phyloP scores from a whole-genome alignment of 2,329 filamentous ascomycete species.

The Fusarium decemcellulare region DNA sequence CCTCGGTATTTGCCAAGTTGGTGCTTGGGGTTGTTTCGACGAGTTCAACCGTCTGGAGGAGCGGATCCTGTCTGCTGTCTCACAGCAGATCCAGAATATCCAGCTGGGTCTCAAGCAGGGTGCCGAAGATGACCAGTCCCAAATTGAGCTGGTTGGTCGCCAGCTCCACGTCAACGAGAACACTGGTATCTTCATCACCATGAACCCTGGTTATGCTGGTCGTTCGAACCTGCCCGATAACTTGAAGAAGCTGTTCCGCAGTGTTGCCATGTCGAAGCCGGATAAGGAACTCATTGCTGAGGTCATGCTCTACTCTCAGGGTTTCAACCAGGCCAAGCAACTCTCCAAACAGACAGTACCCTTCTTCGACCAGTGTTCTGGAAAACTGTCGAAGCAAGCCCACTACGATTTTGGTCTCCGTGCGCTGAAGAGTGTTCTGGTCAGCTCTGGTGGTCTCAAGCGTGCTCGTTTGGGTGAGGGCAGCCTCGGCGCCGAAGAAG shows the following conservation, averaged over 20 bases:
- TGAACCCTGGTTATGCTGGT: conserved; percentile 99
- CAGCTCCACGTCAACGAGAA: conserved; percentile 91
- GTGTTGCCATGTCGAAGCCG: conserved; percentile 99
- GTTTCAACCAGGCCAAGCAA: conserved; percentile 95
- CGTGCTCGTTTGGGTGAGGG: conserved; percentile 79
- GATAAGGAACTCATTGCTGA: conserved; percentile 99
- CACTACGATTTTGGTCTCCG: conserved; percentile 99
- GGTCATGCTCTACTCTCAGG: conserved; percentile 99
- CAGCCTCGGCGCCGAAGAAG: conserved; percentile 74
- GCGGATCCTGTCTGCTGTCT: conserved; percentile 96
- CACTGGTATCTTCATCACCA: conserved; percentile 99
- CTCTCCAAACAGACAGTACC: conserved; percentile 97
- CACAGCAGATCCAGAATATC: conserved; percentile 99
- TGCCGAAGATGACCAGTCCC: conserved; percentile 83
- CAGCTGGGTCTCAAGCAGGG: conserved; percentile 94
- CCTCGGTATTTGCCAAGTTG: conserved; percentile 98
- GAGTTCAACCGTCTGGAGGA: conserved; percentile 99
- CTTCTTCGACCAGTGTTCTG: conserved; percentile 94
- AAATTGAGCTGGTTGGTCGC: conserved; percentile 95
- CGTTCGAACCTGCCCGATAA: conserved; percentile 99
- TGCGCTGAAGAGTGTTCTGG: conserved; percentile 97
- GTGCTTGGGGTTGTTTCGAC: conserved; percentile 99
- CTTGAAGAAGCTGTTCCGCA: conserved; percentile 99
- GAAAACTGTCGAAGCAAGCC: conserved; percentile 90
- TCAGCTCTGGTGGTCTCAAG: conserved; percentile 97